Evolutionary conservation across 2,329 filamentous ascomycete species (phyloP), one percentile per base, ranked within the genome.

Genomic region (Hypoxylon sp.): DNA sequence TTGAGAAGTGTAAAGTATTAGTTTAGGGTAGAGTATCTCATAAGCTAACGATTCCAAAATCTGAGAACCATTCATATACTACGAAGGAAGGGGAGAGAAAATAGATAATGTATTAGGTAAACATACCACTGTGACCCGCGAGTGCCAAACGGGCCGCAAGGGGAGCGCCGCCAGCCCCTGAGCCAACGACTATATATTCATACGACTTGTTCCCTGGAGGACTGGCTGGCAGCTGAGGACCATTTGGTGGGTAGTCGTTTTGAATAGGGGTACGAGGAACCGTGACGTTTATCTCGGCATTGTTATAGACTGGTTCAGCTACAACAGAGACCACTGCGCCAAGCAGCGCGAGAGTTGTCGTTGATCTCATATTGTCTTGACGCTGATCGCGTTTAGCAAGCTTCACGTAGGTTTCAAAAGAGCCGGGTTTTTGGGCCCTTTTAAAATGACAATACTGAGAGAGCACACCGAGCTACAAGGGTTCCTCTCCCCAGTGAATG

Each of bases 171-270:
- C 88, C 88, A 7, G 88, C 82, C 3, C 88, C 88, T 13, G 86
- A 88, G n/a, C 89, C 89, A 35, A 91, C 86, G 8, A 91, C 82
- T 40, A 91, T 82, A 79, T 90, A 91, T 67, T 91, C 89, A 74
- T 91, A 91, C 17, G 75, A 72, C 53, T 72, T 66, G 11, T 72
- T 66, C 11, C 58, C 17, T 1, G 65, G 64, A 11, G 71, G 44
- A 44, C 31, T 22, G 40, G 56, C 53, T 40, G 62, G 7, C 20
- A 75, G 58, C 2, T 63, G 51, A 46, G 70, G 61, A 27, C 74
- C 72, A 4, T 71, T 76, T 25, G 74, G 72, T 33, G 70, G 70
- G 40, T 71, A 74, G 56, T 65, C 48, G 49, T 74, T 74, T 35
- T 74, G 74, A 22, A 55, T 31, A 56, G 72, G 73, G 11, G 68